These are phyloP conservation scores for Yarrowia sp. DNA, from an alignment of 805 yeast genomes.

Conservation along the genomic window DNA sequence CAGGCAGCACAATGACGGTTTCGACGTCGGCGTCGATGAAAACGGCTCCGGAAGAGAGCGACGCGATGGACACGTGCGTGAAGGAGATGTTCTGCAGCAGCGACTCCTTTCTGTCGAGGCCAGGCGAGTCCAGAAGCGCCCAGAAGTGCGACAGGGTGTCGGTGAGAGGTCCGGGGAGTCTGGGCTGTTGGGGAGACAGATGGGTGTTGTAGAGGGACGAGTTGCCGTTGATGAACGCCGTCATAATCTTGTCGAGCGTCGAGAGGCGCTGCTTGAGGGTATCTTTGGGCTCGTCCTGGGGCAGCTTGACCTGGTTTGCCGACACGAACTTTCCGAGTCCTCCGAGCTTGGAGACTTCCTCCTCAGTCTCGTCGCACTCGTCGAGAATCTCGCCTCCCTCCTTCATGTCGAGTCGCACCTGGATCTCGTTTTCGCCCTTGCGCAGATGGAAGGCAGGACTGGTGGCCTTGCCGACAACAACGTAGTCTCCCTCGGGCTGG, in stretches of 20 bases:
- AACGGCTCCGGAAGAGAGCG: conserved; percentile 10
- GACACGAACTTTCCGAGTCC: background rate
- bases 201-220: conserved; percentile 13
- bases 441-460: background rate
- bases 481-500: conserved; percentile 6
- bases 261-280: background rate
- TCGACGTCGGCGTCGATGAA: conserved; percentile 18
- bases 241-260: conserved; percentile 10
- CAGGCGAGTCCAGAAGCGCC: conserved; percentile 15
- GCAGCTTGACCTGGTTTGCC: background rate
- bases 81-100: background rate
- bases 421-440: conserved; percentile 4
- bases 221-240: conserved; percentile 10
- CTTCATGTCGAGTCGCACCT: background rate
- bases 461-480: conserved; percentile 2
- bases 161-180: conserved; percentile 2
- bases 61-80: background rate
- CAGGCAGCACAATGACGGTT: background rate
- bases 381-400: background rate
- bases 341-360: too few relatives aligned
- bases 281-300: too few relatives aligned
- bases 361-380: background rate
- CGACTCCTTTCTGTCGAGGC: background rate
- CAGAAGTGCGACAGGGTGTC: conserved; percentile 3
- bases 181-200: background rate